Evolutionary conservation across 768 basidiomycete genomes (phyloP).

Genomic region (Boletus pseudopeckii): DNA sequence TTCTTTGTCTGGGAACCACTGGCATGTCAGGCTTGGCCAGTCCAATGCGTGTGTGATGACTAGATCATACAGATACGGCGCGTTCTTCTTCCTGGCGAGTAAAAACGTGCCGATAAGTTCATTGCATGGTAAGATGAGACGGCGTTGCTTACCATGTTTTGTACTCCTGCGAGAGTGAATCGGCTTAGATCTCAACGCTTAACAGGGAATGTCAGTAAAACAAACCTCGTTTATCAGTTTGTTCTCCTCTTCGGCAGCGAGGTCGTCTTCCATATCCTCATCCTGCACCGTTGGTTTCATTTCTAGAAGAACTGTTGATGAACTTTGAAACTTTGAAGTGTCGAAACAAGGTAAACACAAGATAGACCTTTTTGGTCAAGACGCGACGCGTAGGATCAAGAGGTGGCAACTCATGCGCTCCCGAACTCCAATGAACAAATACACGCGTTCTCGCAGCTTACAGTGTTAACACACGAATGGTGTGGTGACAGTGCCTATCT

Average conservation of each 20-base stretch:
- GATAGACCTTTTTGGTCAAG: constrained; percentile 5
- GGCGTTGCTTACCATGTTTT: constrained; percentile 66
- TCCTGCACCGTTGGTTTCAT: constrained; percentile 48
- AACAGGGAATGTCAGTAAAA: constrained; percentile 5
- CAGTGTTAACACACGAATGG: background rate
- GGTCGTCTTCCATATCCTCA: constrained; percentile 77
- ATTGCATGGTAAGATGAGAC: background rate
- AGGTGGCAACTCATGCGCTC: background rate
- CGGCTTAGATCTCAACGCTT: constrained; percentile 7
- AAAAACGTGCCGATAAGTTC: background rate
- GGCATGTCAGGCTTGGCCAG: constrained; percentile 97
- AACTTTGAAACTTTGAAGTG: background rate
- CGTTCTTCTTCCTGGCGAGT: constrained; percentile 83
- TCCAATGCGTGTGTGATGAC: constrained; percentile 97
- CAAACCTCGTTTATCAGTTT: constrained; percentile 83
- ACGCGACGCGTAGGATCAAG: constrained; percentile 26
- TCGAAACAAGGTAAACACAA: background rate
- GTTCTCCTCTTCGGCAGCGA: constrained; percentile 82
- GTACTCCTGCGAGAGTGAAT: constrained; percentile 56
- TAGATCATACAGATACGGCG: constrained; percentile 95
- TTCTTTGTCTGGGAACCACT: constrained; percentile 99
- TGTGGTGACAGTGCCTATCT: constrained; percentile 1
- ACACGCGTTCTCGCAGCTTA: background rate
- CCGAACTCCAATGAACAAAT: background rate
- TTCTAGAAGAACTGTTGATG: background rate